Base-by-base conservation (phyloP, 2,329 filamentous ascomycete genomes). In the Bipolaris sorokiniana region DNA sequence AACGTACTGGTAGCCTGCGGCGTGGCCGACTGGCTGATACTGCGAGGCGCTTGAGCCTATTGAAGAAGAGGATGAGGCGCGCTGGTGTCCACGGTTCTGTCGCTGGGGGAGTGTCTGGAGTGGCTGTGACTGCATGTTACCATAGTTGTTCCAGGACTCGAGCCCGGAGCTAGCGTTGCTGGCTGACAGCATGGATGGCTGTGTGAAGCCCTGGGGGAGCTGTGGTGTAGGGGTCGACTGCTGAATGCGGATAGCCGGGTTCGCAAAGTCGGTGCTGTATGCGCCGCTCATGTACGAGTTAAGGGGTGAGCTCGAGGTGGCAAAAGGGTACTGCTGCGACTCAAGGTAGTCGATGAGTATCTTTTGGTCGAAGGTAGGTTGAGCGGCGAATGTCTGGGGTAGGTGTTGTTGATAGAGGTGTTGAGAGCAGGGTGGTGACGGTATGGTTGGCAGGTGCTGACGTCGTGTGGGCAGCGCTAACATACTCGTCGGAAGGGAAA, bases 1-100 rank as follows among this genome's bases (percentile, higher is more conserved):
- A 64, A 84, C 81, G 50, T 77, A 78, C 64, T 75, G 74, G 69
- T 79, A 79, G 44, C 48, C 61, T 50, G 64, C 42, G 11, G 72
- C 58, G 40, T 66, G 65, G 40, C 60, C 69, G 51, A 65, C 69
- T 46, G 67, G 56, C 54, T 74, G 73, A 48, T 73, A 76, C 48
- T 71, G 74, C 46, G 73, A 74, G 37, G 65, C 62, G 52, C 67
- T 73, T 28, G 76, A 78, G 51, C 68, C 74, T 67, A 72, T 68
- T 33, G 76, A 77, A 15, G 76, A 78, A 22, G 74, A 73, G 0
- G 76, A 78, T 5, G 75, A 71, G 31, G 72, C 71, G 59, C 76
- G 74, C 55, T 77, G 75, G 53, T 78, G 76, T 45, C 70, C 64
- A 49, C 64, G 67, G 54, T 48, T 60, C 50, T 71, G 68, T 49